phyloP scores from a whole-genome alignment of 495 filamentous ascomycete species.

The Neurospora sp. region DNA sequence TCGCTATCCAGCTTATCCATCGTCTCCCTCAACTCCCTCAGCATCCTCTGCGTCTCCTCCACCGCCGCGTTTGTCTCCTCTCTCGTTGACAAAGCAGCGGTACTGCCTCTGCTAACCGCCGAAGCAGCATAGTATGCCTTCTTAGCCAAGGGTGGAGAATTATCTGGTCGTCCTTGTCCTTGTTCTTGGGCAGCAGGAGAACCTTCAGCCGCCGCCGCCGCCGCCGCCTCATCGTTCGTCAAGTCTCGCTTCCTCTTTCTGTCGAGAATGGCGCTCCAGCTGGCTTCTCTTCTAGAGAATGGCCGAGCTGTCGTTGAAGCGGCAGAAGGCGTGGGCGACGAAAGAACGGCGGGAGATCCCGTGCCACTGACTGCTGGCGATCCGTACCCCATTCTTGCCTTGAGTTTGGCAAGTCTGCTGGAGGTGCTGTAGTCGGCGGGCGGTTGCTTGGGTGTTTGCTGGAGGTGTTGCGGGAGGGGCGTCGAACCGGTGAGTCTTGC shows the following conservation, averaged over 20 bases:
- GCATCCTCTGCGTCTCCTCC: slow-evolving; percentile 18
- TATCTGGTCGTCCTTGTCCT: background rate
- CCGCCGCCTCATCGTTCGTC: background rate
- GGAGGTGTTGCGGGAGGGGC: background rate
- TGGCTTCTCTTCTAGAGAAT: background rate
- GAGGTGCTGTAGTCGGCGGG: background rate
- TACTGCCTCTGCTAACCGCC: background rate
- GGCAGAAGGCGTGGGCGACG: slow-evolving; percentile 1
- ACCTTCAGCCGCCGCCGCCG: background rate
- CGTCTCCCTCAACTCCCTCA: slow-evolving; percentile 19
- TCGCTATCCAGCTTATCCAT: slow-evolving; percentile 19
- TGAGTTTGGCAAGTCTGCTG: background rate
- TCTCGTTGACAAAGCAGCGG: background rate
- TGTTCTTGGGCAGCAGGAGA: background rate
- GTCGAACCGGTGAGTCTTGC: background rate
- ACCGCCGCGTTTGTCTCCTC: slow-evolving; percentile 15
- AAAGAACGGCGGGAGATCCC: background rate
- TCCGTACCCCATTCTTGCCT: background rate
- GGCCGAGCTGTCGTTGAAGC: background rate
- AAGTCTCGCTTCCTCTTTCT: slow-evolving; percentile 1
- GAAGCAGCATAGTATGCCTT: background rate
- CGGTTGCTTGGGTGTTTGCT: background rate
- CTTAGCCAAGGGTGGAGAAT: slow-evolving; percentile 1
- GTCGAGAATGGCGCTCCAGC: background rate
- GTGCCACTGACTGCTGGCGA: background rate